Conservation (phyloP, 352 stramenopile species). For the Globisporangium ultimum region DNA sequence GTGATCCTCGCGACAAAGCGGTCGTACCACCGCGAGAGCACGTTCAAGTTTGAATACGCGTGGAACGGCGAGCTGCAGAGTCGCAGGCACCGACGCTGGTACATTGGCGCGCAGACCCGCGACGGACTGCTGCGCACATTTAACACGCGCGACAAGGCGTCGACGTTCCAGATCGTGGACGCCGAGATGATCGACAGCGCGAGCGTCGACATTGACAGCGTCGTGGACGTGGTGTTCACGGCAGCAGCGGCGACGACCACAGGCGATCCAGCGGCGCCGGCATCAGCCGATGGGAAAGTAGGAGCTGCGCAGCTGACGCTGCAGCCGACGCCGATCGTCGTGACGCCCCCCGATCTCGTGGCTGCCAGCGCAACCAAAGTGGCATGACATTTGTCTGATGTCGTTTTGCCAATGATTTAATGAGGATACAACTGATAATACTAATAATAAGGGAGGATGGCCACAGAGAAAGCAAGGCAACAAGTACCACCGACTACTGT, state of each 20-base stretch:
- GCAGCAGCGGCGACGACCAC: not conserved
- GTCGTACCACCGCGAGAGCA: constrained; percentile 53
- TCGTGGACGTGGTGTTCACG: constrained; percentile 1
- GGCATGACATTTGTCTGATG: not conserved
- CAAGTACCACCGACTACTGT: not conserved
- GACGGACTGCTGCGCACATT: constrained; percentile 65
- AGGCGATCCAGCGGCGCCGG: too few species aligned
- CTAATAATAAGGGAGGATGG: not conserved
- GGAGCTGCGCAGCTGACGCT: too few species aligned
- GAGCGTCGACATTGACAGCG: constrained; percentile 26
- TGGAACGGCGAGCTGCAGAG: constrained; percentile 74
- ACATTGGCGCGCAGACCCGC: constrained; percentile 59
- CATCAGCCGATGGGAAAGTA: too few species aligned
- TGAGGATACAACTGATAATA: not conserved
- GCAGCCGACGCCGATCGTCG: not conserved
- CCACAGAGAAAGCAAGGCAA: not conserved
- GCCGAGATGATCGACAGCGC: constrained; percentile 46
- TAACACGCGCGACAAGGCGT: constrained; percentile 50
- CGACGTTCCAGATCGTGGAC: constrained; percentile 57
- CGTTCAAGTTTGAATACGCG: constrained; percentile 66
- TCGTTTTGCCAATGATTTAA: constrained; percentile 1
- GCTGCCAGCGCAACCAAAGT: not conserved
- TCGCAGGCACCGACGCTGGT: constrained; percentile 60
- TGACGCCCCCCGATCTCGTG: not conserved
- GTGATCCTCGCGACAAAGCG: constrained; percentile 40